Conservation (phyloP, 257 asterid genomes). For the Scutellaria baicalensis region DNA sequence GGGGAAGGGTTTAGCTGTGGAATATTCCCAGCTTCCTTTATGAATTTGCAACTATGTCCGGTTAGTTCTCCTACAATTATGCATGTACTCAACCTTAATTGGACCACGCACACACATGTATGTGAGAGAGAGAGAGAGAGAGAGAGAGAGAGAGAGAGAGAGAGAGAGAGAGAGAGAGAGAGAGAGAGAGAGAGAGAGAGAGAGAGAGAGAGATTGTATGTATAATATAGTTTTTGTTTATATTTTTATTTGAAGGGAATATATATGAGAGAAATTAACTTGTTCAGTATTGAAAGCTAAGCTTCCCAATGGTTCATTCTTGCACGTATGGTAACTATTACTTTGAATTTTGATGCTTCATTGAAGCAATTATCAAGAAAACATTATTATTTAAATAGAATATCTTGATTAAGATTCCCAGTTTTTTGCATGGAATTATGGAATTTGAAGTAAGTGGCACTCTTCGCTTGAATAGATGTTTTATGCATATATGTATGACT, state of each 20-base stretch:
- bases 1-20: conserved; percentile 10
- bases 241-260: not conserved
- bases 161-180: not conserved
- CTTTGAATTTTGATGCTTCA: conserved; percentile 20
- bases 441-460: conserved; percentile 10
- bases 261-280: conserved; percentile 1
- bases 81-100: conserved; percentile 17
- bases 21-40: conserved; percentile 24
- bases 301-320: conserved; percentile 29
- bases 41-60: conserved; percentile 12
- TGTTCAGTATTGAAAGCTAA: conserved; percentile 39
- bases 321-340: conserved; percentile 40
- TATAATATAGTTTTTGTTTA: not conserved
- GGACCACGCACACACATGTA: conserved; percentile 5
- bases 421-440: conserved; percentile 21
- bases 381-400: not conserved
- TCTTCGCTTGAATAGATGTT: not conserved
- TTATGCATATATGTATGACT: not conserved
- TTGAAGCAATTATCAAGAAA: conserved; percentile 14
- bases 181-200: not conserved
- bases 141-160: conserved; percentile 1
- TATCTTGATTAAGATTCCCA: conserved; percentile 21
- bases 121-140: not conserved
- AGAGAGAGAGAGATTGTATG: not conserved
- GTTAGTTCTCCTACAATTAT: conserved; percentile 16